These are phyloP conservation scores for Xerocomellus dryophilus DNA, from an alignment of 768 basidiomycete species.

Conservation along the genomic window DNA sequence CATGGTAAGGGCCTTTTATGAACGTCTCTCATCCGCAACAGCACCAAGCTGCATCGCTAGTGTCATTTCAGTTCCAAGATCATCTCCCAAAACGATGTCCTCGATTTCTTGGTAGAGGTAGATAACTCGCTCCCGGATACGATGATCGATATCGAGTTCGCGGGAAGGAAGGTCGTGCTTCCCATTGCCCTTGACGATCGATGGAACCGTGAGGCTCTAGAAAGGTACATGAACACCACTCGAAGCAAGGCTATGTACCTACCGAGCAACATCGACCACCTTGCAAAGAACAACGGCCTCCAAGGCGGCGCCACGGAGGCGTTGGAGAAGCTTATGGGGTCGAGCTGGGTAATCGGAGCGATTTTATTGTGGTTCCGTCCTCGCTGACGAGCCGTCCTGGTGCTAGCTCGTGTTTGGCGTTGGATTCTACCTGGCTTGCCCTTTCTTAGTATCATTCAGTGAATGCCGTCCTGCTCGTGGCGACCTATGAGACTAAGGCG, in stretches of 20 bases:
- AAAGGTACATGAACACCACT: constrained; percentile 53
- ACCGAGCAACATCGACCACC: constrained; percentile 65
- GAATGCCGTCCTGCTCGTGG: constrained; percentile 7
- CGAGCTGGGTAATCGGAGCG: constrained; percentile 44
- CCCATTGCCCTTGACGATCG: constrained; percentile 63
- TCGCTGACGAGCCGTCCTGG: constrained; percentile 11
- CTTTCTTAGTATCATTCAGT: constrained; percentile 55
- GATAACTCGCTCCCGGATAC: constrained; percentile 41
- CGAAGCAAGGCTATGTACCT: constrained; percentile 62
- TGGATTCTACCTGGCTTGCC: constrained; percentile 63
- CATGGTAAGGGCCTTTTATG: constrained; percentile 39
- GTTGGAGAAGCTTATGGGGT: constrained; percentile 43
- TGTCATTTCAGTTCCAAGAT: constrained; percentile 47
- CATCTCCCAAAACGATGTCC: constrained; percentile 42
- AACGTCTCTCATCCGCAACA: background rate
- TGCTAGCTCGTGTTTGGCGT: constrained; percentile 62
- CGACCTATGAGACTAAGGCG: background rate
- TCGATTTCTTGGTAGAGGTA: constrained; percentile 39
- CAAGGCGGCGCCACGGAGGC: constrained; percentile 41
- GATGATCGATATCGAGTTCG: constrained; percentile 42
- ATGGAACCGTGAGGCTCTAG: constrained; percentile 53
- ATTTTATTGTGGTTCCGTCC: background rate
- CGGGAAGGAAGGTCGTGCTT: constrained; percentile 51
- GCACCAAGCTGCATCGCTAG: constrained; percentile 23
- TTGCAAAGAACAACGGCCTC: constrained; percentile 61